These are phyloP conservation scores for Xylaria scruposa DNA, from an alignment of 495 filamentous ascomycete species.

Conservation along the genomic window DNA sequence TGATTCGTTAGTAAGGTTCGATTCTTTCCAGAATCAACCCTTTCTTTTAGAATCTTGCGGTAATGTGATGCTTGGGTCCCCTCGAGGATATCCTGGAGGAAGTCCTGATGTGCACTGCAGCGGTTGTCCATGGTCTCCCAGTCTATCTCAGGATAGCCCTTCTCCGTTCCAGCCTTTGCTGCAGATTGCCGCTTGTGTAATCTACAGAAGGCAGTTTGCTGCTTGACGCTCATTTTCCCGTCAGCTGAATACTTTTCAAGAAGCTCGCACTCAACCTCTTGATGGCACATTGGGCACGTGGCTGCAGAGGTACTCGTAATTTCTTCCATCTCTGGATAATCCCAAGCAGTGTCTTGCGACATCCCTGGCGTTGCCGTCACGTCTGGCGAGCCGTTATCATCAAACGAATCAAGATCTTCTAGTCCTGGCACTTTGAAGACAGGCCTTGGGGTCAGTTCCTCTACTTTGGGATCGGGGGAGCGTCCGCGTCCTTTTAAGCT, in stretches of 20 bases:
- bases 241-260: constrained; percentile 54
- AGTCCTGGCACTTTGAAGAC: constrained; percentile 36
- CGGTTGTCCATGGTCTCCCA: constrained; percentile 75
- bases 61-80: constrained; percentile 65
- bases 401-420: constrained; percentile 31
- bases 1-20: constrained; percentile 64
- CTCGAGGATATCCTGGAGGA: constrained; percentile 65
- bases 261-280: constrained; percentile 60
- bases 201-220: constrained; percentile 73
- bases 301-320: constrained; percentile 15
- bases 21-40: constrained; percentile 64
- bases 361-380: not conserved
- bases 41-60: constrained; percentile 63
- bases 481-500: constrained; percentile 22
- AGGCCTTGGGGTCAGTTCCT: constrained; percentile 31
- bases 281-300: constrained; percentile 73
- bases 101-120: constrained; percentile 60
- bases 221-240: constrained; percentile 62
- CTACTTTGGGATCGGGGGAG: constrained; percentile 19
- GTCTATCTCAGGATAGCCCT: constrained; percentile 78
- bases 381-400: constrained; percentile 10
- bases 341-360: constrained; percentile 29
- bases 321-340: constrained; percentile 32
- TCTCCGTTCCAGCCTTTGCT: constrained; percentile 62
- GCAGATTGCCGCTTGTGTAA: constrained; percentile 69